Evolutionary conservation across 228 moss, liverwort and hornwort species (phyloP).

Genomic region (Sphagnum fallax): DNA sequence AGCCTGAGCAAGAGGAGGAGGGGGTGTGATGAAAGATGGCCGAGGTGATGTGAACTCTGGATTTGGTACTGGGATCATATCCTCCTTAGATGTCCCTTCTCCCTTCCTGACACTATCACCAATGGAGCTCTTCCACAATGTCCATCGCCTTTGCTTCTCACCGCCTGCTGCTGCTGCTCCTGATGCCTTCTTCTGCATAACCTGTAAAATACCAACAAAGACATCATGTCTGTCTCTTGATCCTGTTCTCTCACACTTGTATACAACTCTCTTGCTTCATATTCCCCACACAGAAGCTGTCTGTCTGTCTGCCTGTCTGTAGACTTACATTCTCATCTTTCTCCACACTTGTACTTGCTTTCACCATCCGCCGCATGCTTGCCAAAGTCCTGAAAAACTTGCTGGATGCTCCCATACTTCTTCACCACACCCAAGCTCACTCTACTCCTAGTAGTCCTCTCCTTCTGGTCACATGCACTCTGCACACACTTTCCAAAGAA

Average conservation of each 20-base stretch:
- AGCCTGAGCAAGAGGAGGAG: conserved; percentile 32
- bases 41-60: too few species aligned
- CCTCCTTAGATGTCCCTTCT: conserved; percentile 10
- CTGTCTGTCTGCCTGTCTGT: too few species aligned
- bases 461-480: too few species aligned
- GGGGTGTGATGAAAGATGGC: not conserved
- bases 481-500: too few species aligned
- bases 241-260: too few species aligned
- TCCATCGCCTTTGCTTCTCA: conserved; percentile 29
- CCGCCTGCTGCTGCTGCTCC: conserved; percentile 24
- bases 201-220: too few species aligned
- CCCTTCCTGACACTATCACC: conserved; percentile 11
- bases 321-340: conserved; percentile 26
- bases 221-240: too few species aligned
- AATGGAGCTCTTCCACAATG: conserved; percentile 21
- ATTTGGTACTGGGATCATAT: not conserved
- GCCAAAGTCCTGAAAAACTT: conserved; percentile 34
- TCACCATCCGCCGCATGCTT: conserved; percentile 34
- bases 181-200: conserved; percentile 15
- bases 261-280: too few species aligned
- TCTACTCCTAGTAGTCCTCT: too few species aligned
- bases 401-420: conserved; percentile 49
- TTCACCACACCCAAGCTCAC: not conserved
- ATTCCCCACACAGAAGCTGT: too few species aligned
- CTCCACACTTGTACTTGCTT: conserved; percentile 8